These are phyloP conservation scores for Aspergillus glaucus DNA, from an alignment of 2,329 filamentous ascomycete species.

Conservation along the genomic window DNA sequence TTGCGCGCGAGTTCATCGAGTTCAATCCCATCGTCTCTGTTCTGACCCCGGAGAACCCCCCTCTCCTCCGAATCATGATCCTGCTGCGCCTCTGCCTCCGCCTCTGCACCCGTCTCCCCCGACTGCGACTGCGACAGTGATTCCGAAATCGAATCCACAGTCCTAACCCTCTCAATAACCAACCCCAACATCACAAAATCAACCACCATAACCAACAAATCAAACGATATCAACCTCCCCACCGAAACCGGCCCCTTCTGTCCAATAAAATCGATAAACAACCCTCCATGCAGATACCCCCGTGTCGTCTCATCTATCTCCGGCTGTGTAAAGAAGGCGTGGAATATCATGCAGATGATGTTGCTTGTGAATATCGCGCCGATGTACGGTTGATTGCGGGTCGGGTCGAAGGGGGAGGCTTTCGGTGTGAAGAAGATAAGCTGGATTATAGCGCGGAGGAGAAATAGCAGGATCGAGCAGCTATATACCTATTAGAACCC, in stretches of 20 bases:
- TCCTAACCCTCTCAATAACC: slow-evolving; percentile 46
- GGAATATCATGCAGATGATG: slow-evolving; percentile 50
- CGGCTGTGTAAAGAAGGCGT: slow-evolving; percentile 49
- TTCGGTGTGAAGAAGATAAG: slow-evolving; percentile 56
- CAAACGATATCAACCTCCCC: slow-evolving; percentile 47
- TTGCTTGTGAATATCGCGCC: slow-evolving; percentile 51
- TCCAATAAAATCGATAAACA: slow-evolving; percentile 61
- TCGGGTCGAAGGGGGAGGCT: slow-evolving; percentile 46
- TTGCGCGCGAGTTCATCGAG: slow-evolving; percentile 29
- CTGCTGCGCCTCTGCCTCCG: slow-evolving; percentile 32
- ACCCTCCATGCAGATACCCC: slow-evolving; percentile 55
- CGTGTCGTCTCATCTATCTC: slow-evolving; percentile 46
- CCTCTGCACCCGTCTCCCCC: background rate
- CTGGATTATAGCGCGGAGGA: slow-evolving; percentile 50
- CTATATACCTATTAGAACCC: slow-evolving; percentile 24
- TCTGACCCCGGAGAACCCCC: slow-evolving; percentile 42
- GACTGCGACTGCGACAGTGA: background rate
- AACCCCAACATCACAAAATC: slow-evolving; percentile 54
- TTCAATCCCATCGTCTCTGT: slow-evolving; percentile 30
- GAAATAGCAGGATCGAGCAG: slow-evolving; percentile 54
- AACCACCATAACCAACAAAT: slow-evolving; percentile 48
- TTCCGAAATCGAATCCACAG: slow-evolving; percentile 25
- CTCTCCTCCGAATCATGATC: slow-evolving; percentile 57
- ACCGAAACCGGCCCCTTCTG: slow-evolving; percentile 53
- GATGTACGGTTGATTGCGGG: slow-evolving; percentile 48